Base-by-base conservation (phyloP, 371 early-diverging fungal genomes). In the Mortierella sp. region DNA sequence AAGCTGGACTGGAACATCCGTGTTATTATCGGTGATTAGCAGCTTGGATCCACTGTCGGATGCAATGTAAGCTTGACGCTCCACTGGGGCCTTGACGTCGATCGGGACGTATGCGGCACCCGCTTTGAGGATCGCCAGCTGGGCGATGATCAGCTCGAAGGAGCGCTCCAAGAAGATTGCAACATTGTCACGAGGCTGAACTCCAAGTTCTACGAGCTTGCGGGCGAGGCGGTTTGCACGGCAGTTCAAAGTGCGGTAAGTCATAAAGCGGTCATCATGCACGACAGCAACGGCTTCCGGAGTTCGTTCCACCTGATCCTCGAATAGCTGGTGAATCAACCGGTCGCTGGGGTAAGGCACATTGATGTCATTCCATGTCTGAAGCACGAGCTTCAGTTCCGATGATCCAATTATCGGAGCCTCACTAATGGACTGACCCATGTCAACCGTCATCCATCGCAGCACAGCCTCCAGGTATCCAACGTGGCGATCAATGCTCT, bases 401-500 rank as follows among this genome's bases (percentile, higher is more conserved):
- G 37, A 1, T 34, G 37, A 2, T 34, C 37, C 37, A 34, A 34
- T 7, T 14, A 34, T 5, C 34, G 5, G 7, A 5, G 11, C 48
- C 24, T 7, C n/a, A 1, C 19, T 24, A 17, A 64, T 17, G 19
- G 41, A 15, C 8, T 15, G 56, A 46, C 17, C 19, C 17, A 11
- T 26, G 28, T 63, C n/a, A n/a, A 5, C 7, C 21, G 41, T n/a
- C 54, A 61, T 52, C 27, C 19, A 24, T 24, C n/a, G 30, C 23
- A 61, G 46, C 46, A 53, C 19, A 15, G 46, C 24, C 5, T 23
- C 2, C 46, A 61, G 32, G 34, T 61, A 57, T n/a, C 52, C 52
- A 43, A 47, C 32, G 39, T 56, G 65, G 27, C 51, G 14, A 26
- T 50, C 57, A 30, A 52, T 51, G 19, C 51, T 57, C 28, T 31